phyloP scores from a whole-genome alignment of 1,284 basidiomycete species.

The Pterulicium gracile region DNA sequence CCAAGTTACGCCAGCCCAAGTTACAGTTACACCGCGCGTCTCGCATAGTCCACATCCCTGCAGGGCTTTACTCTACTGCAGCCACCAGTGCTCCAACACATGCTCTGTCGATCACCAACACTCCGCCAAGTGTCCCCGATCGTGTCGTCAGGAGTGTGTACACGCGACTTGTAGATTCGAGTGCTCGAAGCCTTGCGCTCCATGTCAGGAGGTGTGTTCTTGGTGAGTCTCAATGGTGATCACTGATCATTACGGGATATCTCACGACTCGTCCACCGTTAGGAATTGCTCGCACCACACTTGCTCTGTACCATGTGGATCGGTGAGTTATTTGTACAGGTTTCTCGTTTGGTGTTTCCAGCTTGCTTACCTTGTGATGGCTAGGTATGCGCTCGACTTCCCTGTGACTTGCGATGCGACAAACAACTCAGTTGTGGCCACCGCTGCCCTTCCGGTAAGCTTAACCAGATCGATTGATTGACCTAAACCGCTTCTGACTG shows the following conservation, averaged over 20 bases:
- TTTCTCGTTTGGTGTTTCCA: background rate
- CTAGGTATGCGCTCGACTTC: constrained; percentile 57
- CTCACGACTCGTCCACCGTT: constrained; percentile 4
- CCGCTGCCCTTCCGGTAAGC: constrained; percentile 53
- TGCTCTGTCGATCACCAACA: constrained; percentile 47
- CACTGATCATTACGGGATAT: background rate
- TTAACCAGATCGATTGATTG: background rate
- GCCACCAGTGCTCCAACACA: constrained; percentile 20
- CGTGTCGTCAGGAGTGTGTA: constrained; percentile 46
- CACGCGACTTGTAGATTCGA: constrained; percentile 36
- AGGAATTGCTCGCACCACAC: constrained; percentile 42
- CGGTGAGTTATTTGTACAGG: constrained; percentile 29
- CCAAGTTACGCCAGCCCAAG: constrained; percentile 7
- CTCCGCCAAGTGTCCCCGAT: constrained; percentile 29
- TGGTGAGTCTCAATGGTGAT: constrained; percentile 33
- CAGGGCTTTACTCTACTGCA: constrained; percentile 42
- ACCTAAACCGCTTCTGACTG: constrained; percentile 8
- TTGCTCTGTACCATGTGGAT: constrained; percentile 63
- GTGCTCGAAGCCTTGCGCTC: constrained; percentile 50
- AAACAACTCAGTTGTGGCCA: constrained; percentile 46
- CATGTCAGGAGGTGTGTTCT: constrained; percentile 50
- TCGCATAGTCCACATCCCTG: constrained; percentile 41
- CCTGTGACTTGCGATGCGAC: constrained; percentile 50
- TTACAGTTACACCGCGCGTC: no score
- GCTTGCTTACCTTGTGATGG: constrained; percentile 1